These are phyloP conservation scores for Discostella stelligera DNA, from an alignment of 352 stramenopile genomes.

Conservation along the genomic window DNA sequence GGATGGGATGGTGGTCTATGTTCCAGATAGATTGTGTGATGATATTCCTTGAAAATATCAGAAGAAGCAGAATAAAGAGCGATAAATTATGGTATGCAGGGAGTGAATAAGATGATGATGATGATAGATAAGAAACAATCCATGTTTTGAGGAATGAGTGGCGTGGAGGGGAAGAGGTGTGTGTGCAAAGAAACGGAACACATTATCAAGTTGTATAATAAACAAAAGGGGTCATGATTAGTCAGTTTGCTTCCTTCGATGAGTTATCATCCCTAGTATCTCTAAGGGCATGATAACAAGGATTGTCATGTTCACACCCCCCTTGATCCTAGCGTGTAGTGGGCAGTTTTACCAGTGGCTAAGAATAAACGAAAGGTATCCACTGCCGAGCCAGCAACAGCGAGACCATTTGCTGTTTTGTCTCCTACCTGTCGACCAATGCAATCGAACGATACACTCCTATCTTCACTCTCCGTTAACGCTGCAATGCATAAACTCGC, in stretches of 20 bases:
- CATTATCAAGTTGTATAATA: too few species aligned
- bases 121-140: background rate
- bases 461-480: slow-evolving; percentile 44
- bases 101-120: background rate
- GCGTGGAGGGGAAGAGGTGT: too few species aligned
- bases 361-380: slow-evolving; percentile 62
- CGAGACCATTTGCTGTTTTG: slow-evolving; percentile 6
- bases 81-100: too few species aligned
- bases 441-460: slow-evolving; percentile 67
- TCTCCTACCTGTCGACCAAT: slow-evolving; percentile 44
- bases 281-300: background rate
- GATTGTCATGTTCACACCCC: background rate
- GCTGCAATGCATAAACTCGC: slow-evolving; percentile 70
- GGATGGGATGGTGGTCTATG: slow-evolving; percentile 83
- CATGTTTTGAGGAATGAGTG: background rate
- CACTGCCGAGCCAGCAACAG: slow-evolving; percentile 25
- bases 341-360: slow-evolving; percentile 46
- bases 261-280: slow-evolving; percentile 3
- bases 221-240: too few species aligned
- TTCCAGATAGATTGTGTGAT: slow-evolving; percentile 79
- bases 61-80: too few species aligned
- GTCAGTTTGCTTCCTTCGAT: background rate
- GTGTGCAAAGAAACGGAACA: too few species aligned
- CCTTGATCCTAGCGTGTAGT: slow-evolving; percentile 45
- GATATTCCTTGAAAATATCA: slow-evolving; percentile 73